Conservation (phyloP, 768 basidiomycete genomes). For the Zangia roseola region DNA sequence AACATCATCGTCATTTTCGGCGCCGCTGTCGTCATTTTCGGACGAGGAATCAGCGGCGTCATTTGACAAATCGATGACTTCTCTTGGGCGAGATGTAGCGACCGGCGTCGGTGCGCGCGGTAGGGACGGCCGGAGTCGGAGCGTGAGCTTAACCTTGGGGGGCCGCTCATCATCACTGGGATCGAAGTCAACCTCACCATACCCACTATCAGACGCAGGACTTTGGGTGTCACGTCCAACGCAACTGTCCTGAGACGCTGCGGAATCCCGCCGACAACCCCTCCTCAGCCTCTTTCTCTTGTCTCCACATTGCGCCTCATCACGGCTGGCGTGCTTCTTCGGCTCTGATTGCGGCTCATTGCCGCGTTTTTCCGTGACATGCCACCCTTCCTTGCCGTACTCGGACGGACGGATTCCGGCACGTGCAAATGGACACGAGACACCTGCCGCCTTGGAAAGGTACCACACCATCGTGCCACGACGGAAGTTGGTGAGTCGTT, state of each 20-base stretch:
- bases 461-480: conserved; percentile 83
- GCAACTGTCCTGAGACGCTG: conserved; percentile 7
- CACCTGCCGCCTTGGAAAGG: conserved; percentile 69
- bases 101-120: conserved; percentile 20
- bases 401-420: conserved; percentile 73
- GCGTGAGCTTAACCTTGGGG: conserved; percentile 69
- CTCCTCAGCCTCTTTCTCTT: conserved; percentile 44
- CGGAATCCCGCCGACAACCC: conserved; percentile 28
- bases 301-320: conserved; percentile 42
- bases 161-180: conserved; percentile 38
- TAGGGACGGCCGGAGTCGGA: conserved; percentile 51
- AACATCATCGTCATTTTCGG: conserved; percentile 18
- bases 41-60: conserved; percentile 36
- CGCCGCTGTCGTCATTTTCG: conserved; percentile 35
- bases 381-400: conserved; percentile 53
- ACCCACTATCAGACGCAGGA: conserved; percentile 25
- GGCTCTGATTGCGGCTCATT: conserved; percentile 34
- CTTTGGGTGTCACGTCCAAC: conserved; percentile 18
- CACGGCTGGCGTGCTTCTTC: conserved; percentile 42
- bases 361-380: conserved; percentile 23
- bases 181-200: conserved; percentile 21
- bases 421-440: conserved; percentile 71
- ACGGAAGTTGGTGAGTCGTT: conserved; percentile 67
- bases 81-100: conserved; percentile 17
- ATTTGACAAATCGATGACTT: conserved; percentile 42